These are phyloP conservation scores for Umbelopsis vinacea DNA, from an alignment of 192 early-diverging fungal genomes.

Conservation along the genomic window DNA sequence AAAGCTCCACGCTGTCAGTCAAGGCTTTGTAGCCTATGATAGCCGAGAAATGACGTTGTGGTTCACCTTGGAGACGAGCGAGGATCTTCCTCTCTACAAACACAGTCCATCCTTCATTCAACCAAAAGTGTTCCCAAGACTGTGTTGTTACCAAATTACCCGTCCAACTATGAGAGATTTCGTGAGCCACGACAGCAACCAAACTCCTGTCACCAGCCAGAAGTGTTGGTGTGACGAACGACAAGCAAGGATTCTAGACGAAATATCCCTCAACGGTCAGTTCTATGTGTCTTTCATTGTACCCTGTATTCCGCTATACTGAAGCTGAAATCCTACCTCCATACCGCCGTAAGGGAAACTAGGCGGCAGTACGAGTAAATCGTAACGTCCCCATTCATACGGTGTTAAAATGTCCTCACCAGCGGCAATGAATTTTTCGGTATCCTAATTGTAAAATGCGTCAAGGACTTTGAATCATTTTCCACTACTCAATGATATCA, in stretches of 20 bases:
- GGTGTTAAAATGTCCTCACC: constrained; percentile 82
- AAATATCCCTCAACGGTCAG: constrained; percentile 9
- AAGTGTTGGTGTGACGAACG: constrained; percentile 98
- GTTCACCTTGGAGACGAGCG: constrained; percentile 75
- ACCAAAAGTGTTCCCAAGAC: constrained; percentile 87
- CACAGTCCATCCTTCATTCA: constrained; percentile 97
- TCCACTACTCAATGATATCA: neutral
- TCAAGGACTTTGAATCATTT: neutral
- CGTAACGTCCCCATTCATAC: constrained; percentile 96
- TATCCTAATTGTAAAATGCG: constrained; percentile 36
- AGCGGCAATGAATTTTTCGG: constrained; percentile 66
- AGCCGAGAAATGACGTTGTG: constrained; percentile 77
- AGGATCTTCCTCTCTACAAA: constrained; percentile 93
- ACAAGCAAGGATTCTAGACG: constrained; percentile 94
- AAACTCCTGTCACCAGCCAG: constrained; percentile 93
- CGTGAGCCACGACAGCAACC: constrained; percentile 94
- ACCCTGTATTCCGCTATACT: neutral
- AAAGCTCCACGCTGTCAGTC: constrained; percentile 68
- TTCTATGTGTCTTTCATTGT: neutral
- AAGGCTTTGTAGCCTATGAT: constrained; percentile 84
- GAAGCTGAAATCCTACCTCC: constrained; percentile 37
- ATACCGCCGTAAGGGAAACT: constrained; percentile 77
- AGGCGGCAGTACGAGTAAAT: constrained; percentile 87
- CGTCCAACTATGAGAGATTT: constrained; percentile 91
- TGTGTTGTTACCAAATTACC: constrained; percentile 87